Conservation (phyloP, 805 yeast genomes). For the Wickerhamiella hasegawae region DNA sequence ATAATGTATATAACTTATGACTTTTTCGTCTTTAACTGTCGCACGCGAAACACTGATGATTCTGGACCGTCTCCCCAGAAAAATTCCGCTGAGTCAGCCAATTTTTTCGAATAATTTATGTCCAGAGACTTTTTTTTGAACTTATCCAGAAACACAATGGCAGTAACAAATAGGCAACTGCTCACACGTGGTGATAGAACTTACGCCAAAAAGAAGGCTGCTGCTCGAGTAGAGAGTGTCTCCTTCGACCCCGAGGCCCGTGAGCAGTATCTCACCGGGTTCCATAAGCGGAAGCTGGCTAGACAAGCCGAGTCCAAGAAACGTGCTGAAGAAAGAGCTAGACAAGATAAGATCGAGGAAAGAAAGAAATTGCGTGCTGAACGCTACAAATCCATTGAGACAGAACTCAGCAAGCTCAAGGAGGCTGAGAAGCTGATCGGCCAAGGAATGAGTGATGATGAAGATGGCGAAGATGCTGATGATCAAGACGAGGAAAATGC, state of each 20-base stretch:
- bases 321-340: conserved; percentile 59
- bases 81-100: too few relatives aligned
- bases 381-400: conserved; percentile 46
- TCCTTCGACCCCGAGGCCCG: conserved; percentile 56
- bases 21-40: too few relatives aligned
- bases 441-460: conserved; percentile 12
- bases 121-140: too few relatives aligned
- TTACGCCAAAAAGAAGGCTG: conserved; percentile 53
- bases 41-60: too few relatives aligned
- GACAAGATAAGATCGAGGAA: conserved; percentile 58
- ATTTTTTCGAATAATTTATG: too few relatives aligned
- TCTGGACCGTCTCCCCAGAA: too few relatives aligned
- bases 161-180: conserved; percentile 52
- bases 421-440: conserved; percentile 27
- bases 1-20: neutral
- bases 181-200: conserved; percentile 69
- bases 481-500: conserved; percentile 10
- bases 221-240: conserved; percentile 58
- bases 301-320: conserved; percentile 77
- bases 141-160: neutral
- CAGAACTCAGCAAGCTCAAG: conserved; percentile 43
- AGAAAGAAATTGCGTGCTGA: conserved; percentile 58
- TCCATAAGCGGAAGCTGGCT: conserved; percentile 82
- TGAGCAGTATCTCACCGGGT: conserved; percentile 76
- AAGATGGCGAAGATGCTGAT: conserved; percentile 14